A percentile compares a stretch with the other conserved stretches of the same genome.
Evolutionary conservation across 2,329 filamentous ascomycete species (phyloP).

Genomic region (Aspergillus chevalieri): DNA sequence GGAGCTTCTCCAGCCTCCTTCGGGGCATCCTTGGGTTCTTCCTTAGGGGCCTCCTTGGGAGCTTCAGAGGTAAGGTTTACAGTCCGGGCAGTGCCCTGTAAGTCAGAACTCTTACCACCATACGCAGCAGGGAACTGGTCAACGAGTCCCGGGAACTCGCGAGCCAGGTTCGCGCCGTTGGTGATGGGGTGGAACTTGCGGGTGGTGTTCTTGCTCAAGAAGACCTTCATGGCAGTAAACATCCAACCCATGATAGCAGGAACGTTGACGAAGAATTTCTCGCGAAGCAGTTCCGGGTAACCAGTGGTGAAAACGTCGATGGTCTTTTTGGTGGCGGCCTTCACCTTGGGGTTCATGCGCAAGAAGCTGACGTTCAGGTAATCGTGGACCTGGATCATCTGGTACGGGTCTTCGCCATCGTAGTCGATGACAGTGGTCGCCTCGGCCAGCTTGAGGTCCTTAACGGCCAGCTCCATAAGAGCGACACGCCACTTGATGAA

Average conservation of each 20-base stretch:
- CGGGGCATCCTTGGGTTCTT: constrained; percentile 4
- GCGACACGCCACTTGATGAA: constrained; percentile 87
- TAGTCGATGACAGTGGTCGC: constrained; percentile 64
- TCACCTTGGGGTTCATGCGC: constrained; percentile 69
- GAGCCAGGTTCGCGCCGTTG: constrained; percentile 64
- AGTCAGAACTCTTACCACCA: constrained; percentile 62
- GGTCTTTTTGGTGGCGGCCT: constrained; percentile 69
- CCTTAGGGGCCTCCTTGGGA: constrained; percentile 8
- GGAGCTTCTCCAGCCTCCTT: constrained; percentile 10
- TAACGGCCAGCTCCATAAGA: constrained; percentile 80
- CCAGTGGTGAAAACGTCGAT: constrained; percentile 74
- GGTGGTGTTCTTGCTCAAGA: constrained; percentile 65
- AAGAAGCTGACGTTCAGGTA: constrained; percentile 85
- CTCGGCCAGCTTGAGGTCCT: constrained; percentile 62
- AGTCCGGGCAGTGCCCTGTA: constrained; percentile 36
- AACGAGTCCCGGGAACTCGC: constrained; percentile 54
- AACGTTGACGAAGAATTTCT: constrained; percentile 96
- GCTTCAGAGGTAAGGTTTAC: constrained; percentile 18
- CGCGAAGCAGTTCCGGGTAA: constrained; percentile 80
- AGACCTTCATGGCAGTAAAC: constrained; percentile 67
- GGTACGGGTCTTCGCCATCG: constrained; percentile 67
- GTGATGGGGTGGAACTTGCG: constrained; percentile 75
- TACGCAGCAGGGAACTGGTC: constrained; percentile 67
- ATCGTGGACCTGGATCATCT: constrained; percentile 90
- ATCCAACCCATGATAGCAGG: constrained; percentile 87